phyloP scores from a whole-genome alignment of 768 basidiomycete genomes.

The Russula emetica region DNA sequence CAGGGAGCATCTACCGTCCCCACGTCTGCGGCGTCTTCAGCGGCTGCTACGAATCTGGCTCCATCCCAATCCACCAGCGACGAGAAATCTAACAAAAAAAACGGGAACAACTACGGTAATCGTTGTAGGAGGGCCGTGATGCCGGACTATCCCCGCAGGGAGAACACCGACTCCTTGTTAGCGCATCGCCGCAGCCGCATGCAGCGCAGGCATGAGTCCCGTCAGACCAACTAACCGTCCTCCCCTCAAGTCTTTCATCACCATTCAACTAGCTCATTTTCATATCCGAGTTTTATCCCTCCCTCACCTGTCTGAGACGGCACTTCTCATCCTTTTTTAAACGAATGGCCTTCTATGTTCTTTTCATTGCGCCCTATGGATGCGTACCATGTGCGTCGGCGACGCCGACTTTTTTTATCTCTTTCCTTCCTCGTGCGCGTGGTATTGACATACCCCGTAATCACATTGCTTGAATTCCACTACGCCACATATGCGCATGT shows the following conservation, averaged over 20 bases:
- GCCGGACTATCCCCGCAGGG: no score
- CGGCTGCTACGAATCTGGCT: background rate
- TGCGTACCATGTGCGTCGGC: conserved; percentile 10
- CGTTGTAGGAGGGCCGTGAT: no score
- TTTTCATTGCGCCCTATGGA: background rate
- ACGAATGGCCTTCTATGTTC: background rate
- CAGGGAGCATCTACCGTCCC: background rate
- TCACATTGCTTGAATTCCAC: background rate
- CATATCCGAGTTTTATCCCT: background rate
- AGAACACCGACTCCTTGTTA: background rate
- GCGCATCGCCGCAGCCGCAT: conserved; percentile 1
- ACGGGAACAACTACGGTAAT: no score
- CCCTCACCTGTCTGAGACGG: background rate
- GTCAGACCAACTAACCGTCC: background rate
- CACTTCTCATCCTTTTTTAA: background rate
- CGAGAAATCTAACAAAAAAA: no score
- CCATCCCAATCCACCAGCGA: no score
- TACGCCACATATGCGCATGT: background rate
- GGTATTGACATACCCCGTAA: conserved; percentile 2
- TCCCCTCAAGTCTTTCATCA: background rate
- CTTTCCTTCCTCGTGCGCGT: background rate
- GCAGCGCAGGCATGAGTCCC: background rate
- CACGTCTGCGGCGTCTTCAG: background rate
- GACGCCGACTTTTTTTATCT: conserved; percentile 2
- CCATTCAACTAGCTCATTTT: background rate